Percentiles rank a stretch among this genome's conserved stretches.
Evolutionary conservation across 2,329 filamentous ascomycete genomes (phyloP).

Genomic region (Metarhizium album): DNA sequence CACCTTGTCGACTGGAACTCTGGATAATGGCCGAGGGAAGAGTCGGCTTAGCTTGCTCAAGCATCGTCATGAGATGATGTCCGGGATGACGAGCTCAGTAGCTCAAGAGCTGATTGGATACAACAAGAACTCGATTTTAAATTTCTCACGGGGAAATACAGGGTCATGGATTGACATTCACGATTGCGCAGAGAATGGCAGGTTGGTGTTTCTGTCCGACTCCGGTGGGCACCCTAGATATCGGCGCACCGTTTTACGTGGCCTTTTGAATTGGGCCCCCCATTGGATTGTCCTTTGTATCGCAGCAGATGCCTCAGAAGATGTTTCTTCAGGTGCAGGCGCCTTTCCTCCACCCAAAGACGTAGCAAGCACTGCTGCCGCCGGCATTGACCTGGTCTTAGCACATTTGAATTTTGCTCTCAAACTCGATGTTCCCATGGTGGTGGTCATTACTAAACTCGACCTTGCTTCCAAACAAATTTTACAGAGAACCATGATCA

Average conservation of each 20-base stretch:
- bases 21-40: constrained; percentile 88
- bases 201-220: constrained; percentile 81
- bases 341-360: constrained; percentile 41
- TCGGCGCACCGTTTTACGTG: constrained; percentile 76
- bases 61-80: constrained; percentile 85
- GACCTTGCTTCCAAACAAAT: constrained; percentile 69
- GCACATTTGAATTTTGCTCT: constrained; percentile 80
- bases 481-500: constrained; percentile 59
- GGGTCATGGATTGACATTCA: constrained; percentile 95
- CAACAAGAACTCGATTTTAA: constrained; percentile 50
- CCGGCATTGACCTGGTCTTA: constrained; percentile 60
- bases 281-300: constrained; percentile 90
- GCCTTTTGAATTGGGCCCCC: constrained; percentile 89
- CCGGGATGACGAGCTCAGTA: constrained; percentile 87
- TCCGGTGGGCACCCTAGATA: constrained; percentile 87
- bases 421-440: constrained; percentile 64
- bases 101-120: constrained; percentile 92
- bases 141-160: constrained; percentile 78
- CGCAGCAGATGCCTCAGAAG: constrained; percentile 61
- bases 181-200: constrained; percentile 58
- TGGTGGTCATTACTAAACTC: constrained; percentile 81
- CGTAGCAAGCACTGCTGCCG: constrained; percentile 35
- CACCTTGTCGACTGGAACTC: constrained; percentile 72
- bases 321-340: constrained; percentile 17
- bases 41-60: constrained; percentile 81